Conservation (phyloP, 140 eudicot genomes). For the Erigeron philadelphicus region DNA sequence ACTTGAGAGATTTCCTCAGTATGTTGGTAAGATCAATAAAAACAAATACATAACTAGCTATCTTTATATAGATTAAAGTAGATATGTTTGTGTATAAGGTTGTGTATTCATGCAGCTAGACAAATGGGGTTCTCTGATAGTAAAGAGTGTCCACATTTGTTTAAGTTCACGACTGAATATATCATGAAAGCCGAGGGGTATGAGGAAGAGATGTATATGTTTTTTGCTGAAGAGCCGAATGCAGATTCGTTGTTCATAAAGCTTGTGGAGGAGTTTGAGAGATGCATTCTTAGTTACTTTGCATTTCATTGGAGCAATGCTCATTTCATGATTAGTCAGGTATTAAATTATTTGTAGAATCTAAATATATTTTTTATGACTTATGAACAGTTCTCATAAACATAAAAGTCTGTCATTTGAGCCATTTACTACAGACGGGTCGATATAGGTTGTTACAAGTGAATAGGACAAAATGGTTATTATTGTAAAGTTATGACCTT, state of each 20-base stretch:
- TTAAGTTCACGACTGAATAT: conserved; percentile 64
- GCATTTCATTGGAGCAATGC: conserved; percentile 94
- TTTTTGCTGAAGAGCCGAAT: conserved; percentile 57
- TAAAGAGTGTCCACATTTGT: conserved; percentile 59
- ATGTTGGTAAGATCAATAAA: conserved; percentile 61
- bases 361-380: background rate
- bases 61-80: background rate
- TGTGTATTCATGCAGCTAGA: conserved; percentile 54
- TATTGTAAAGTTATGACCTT: background rate
- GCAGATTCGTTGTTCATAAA: conserved; percentile 83
- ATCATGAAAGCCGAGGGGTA: conserved; percentile 64
- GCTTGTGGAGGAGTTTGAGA: conserved; percentile 85
- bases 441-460: background rate
- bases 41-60: background rate
- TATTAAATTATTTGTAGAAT: conserved; percentile 1
- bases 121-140: conserved; percentile 64
- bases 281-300: conserved; percentile 88
- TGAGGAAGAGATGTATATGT: conserved; percentile 72
- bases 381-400: background rate
- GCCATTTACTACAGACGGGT: background rate
- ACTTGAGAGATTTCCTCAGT: conserved; percentile 74
- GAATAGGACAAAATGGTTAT: too few relatives aligned
- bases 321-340: conserved; percentile 73
- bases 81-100: background rate
- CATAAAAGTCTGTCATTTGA: background rate